Conservation (phyloP, 148 eudicot genomes). For the Simmondsia chinensis region DNA sequence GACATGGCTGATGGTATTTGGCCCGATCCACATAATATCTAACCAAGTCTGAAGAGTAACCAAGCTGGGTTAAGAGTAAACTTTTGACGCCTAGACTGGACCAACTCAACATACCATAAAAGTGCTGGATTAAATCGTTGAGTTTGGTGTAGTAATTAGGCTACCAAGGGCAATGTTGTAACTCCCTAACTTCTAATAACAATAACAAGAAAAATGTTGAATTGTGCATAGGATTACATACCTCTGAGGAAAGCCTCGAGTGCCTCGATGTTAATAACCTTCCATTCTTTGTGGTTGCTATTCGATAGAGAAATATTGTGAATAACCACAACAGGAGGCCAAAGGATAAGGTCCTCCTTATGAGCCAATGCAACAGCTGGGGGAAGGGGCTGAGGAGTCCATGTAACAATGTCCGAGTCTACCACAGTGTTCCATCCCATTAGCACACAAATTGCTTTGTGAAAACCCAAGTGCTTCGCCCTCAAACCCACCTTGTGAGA, state of each 20-base stretch:
- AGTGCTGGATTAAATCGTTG: no score
- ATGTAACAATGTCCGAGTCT: constrained; percentile 18
- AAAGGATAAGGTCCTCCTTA: constrained; percentile 47
- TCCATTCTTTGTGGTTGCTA: constrained; percentile 16
- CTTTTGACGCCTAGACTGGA: no score
- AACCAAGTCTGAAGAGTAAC: no score
- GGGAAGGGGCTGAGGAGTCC: constrained; percentile 24
- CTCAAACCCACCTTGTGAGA: constrained; percentile 34
- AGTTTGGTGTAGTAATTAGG: no score
- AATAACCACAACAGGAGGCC: constrained; percentile 41
- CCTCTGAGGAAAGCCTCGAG: constrained; percentile 34
- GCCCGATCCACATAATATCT: no score
- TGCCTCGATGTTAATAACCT: constrained; percentile 18
- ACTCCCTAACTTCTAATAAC: background rate
- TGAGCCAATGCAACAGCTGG: constrained; percentile 25
- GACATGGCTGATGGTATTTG: no score
- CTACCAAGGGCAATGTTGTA: background rate
- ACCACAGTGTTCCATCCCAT: constrained; percentile 40
- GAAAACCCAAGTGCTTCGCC: constrained; percentile 45
- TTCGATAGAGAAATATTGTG: constrained; percentile 23
- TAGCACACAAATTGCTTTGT: constrained; percentile 43
- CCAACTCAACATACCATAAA: no score
- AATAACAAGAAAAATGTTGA: background rate
- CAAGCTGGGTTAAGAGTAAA: no score
- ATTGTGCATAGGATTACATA: constrained; percentile 6